Evolutionary conservation across 2,329 filamentous ascomycete species (phyloP).

Genomic region (Epichloe coenophiala): DNA sequence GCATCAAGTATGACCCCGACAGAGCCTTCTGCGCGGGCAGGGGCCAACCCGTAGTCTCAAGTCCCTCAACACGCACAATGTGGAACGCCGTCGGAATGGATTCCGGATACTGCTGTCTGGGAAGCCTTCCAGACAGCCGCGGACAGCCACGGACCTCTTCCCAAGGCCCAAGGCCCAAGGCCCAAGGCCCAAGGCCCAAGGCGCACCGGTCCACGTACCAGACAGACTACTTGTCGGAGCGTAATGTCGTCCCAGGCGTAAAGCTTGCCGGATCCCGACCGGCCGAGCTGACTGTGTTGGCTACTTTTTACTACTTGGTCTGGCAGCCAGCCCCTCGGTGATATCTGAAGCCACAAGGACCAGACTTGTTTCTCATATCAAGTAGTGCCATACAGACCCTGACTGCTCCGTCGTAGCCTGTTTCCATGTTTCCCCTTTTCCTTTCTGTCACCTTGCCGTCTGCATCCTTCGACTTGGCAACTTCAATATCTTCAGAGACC

Average conservation of each 20-base stretch:
- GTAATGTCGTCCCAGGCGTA: neutral
- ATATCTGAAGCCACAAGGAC: neutral
- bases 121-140: neutral
- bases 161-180: too few relatives aligned
- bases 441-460: neutral
- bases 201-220: neutral
- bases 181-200: too few relatives aligned
- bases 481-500: neutral
- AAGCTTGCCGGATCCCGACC: neutral
- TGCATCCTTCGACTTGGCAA: neutral
- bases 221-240: conserved; percentile 2
- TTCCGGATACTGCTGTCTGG: neutral
- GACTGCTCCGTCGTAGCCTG: neutral
- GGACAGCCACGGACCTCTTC: conserved; percentile 2
- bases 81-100: neutral
- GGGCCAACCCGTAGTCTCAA: neutral
- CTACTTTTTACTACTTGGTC: neutral
- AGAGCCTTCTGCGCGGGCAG: neutral
- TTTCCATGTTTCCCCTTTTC: neutral
- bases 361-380: neutral
- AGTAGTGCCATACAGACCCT: neutral
- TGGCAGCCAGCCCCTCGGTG: neutral
- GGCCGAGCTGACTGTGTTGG: neutral
- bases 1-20: neutral
- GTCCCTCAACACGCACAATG: neutral